phyloP scores from a whole-genome alignment of 108 stramenopile genomes.

The Nannochloropsis gaditana region DNA sequence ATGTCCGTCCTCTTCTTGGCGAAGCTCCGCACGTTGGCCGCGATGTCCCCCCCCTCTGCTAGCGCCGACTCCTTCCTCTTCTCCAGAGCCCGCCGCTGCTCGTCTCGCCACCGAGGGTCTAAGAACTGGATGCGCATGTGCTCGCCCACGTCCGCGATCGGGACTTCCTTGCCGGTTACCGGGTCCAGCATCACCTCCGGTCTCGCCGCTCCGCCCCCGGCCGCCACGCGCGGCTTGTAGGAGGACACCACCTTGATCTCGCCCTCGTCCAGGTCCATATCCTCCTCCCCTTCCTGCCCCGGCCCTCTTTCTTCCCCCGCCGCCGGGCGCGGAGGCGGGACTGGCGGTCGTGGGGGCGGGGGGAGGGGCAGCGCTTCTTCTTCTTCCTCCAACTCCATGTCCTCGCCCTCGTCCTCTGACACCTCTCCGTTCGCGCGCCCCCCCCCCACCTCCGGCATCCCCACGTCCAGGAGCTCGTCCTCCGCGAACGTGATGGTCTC shows the following conservation, averaged over 20 bases:
- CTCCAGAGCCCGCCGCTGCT: slow-evolving; percentile 76
- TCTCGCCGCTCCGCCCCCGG: slow-evolving; percentile 51
- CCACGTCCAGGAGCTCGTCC: slow-evolving; percentile 47
- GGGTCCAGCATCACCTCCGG: slow-evolving; percentile 79
- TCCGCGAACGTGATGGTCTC: slow-evolving; percentile 90
- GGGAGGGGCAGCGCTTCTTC: slow-evolving; percentile 27
- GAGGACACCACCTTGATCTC: slow-evolving; percentile 71
- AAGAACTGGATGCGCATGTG: slow-evolving; percentile 96
- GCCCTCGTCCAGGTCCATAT: slow-evolving; percentile 66
- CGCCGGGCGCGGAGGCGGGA: slow-evolving; percentile 37
- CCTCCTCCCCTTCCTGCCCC: slow-evolving; percentile 30
- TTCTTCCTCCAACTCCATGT: slow-evolving; percentile 43
- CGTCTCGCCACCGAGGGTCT: slow-evolving; percentile 87
- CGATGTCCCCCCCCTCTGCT: slow-evolving; percentile 78
- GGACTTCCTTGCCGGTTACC: slow-evolving; percentile 76
- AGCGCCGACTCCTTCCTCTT: slow-evolving; percentile 87
- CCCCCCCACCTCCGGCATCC: neutral
- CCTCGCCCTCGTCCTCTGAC: neutral
- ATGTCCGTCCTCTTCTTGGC: slow-evolving; percentile 56
- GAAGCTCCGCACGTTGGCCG: slow-evolving; percentile 65
- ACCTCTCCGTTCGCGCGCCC: neutral
- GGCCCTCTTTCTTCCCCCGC: neutral
- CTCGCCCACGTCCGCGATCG: slow-evolving; percentile 75
- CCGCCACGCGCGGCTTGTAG: slow-evolving; percentile 75
- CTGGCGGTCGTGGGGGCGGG: slow-evolving; percentile 42